Conservation (phyloP, 2,329 filamentous ascomycete species). For the Pseudocercospora fuligena region DNA sequence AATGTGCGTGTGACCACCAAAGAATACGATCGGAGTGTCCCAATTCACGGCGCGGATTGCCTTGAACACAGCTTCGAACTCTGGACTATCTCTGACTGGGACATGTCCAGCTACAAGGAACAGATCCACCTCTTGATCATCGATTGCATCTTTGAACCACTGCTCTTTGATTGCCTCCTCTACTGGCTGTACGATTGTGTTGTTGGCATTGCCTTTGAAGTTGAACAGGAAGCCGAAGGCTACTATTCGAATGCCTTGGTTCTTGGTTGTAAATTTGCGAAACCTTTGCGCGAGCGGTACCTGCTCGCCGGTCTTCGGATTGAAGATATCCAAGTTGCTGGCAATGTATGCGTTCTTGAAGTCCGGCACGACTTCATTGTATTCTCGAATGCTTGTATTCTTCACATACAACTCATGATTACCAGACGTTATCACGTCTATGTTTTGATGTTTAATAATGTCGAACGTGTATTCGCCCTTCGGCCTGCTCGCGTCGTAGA, state of each 20-base stretch:
- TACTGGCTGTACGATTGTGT: conserved; percentile 81
- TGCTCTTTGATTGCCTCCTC: conserved; percentile 78
- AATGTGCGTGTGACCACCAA: conserved; percentile 89
- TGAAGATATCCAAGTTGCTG: conserved; percentile 88
- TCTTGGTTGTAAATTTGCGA: conserved; percentile 89
- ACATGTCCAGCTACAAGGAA: conserved; percentile 89
- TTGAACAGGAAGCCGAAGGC: conserved; percentile 96
- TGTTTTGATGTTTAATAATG: conserved; percentile 79
- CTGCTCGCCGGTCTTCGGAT: conserved; percentile 70
- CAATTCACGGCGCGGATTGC: conserved; percentile 77
- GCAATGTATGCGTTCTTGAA: conserved; percentile 82
- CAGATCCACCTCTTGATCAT: conserved; percentile 78
- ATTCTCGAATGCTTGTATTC: conserved; percentile 78
- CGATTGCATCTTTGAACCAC: conserved; percentile 88
- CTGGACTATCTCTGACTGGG: conserved; percentile 72
- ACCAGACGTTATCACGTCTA: conserved; percentile 84
- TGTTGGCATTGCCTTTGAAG: conserved; percentile 88
- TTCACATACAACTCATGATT: conserved; percentile 94
- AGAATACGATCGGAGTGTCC: conserved; percentile 86
- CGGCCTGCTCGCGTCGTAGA: conserved; percentile 87
- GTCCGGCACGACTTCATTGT: conserved; percentile 78
- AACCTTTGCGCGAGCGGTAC: conserved; percentile 81
- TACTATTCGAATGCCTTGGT: conserved; percentile 79
- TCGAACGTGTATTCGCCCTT: conserved; percentile 89
- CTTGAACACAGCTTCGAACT: conserved; percentile 77